These are phyloP conservation scores for Phyllosticta capitalensis DNA, from an alignment of 2,329 filamentous ascomycete genomes.

Conservation along the genomic window DNA sequence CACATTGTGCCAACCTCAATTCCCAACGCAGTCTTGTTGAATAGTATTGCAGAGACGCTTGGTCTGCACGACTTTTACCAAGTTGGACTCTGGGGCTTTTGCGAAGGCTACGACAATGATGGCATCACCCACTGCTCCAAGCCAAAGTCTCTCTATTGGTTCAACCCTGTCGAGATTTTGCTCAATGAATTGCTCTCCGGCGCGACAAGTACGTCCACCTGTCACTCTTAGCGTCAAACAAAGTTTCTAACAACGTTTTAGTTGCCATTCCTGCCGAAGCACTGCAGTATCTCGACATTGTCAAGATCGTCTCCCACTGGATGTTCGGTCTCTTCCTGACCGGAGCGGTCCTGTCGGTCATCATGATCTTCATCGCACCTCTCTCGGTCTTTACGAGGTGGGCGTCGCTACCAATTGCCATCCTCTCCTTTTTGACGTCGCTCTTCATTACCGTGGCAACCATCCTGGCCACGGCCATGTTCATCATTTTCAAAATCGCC, in stretches of 20 bases:
- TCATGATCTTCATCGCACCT: constrained; percentile 58
- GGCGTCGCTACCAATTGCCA: constrained; percentile 55
- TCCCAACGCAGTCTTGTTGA: constrained; percentile 66
- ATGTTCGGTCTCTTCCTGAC: constrained; percentile 87
- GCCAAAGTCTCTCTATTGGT: constrained; percentile 69
- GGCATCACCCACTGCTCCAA: constrained; percentile 68
- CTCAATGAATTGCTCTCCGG: constrained; percentile 70
- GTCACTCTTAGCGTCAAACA: neutral
- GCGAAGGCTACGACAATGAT: constrained; percentile 69
- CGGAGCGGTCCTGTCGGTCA: constrained; percentile 57
- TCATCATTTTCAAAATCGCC: constrained; percentile 68
- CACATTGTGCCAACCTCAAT: constrained; percentile 68
- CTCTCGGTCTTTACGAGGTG: constrained; percentile 44
- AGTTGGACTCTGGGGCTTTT: constrained; percentile 85
- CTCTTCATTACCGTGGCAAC: constrained; percentile 60
- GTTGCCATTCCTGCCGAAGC: constrained; percentile 70
- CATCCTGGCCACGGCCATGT: constrained; percentile 73
- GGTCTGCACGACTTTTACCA: constrained; percentile 93
- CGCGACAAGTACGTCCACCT: constrained; percentile 52
- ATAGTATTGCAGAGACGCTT: constrained; percentile 75
- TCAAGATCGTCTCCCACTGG: constrained; percentile 64
- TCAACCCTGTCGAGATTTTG: constrained; percentile 79
- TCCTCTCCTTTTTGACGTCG: constrained; percentile 58
- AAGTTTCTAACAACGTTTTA: constrained; percentile 19
- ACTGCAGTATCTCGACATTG: constrained; percentile 61